phyloP scores from a whole-genome alignment of 495 filamentous ascomycete genomes.

The Tuber calosporum region DNA sequence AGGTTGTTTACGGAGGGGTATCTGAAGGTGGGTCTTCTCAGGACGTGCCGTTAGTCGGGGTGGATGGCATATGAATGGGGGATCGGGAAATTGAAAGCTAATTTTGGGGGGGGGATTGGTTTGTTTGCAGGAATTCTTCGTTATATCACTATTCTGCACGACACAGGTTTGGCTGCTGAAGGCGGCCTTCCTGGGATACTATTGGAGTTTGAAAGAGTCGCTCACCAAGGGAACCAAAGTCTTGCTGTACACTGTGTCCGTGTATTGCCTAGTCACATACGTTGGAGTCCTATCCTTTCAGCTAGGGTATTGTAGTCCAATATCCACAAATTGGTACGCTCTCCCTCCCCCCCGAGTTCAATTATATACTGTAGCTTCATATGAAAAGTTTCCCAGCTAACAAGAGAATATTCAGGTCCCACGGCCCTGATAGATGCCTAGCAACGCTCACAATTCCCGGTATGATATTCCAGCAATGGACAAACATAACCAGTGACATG shows the following conservation, averaged over 20 bases:
- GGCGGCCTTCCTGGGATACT: conserved; percentile 30
- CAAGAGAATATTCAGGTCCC: conserved; percentile 10
- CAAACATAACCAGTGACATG: conserved; percentile 31
- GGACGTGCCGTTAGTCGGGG: neutral
- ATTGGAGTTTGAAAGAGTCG: conserved; percentile 25
- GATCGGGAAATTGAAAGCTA: neutral
- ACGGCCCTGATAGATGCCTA: conserved; percentile 21
- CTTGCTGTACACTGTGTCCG: conserved; percentile 23
- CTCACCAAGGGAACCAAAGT: conserved; percentile 12
- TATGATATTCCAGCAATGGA: conserved; percentile 30
- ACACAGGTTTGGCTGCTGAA: conserved; percentile 33
- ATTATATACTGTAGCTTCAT: neutral
- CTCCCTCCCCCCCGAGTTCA: neutral
- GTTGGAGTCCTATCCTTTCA: conserved; percentile 23
- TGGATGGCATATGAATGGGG: neutral
- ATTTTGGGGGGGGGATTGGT: neutral
- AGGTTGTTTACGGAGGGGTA: conserved; percentile 21
- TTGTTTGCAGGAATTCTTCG: conserved; percentile 14
- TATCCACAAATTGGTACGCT: conserved; percentile 25
- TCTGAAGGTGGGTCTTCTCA: conserved; percentile 20
- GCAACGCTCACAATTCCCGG: conserved; percentile 26
- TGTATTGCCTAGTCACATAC: conserved; percentile 18
- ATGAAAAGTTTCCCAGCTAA: neutral
- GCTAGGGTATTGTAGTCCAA: conserved; percentile 17
- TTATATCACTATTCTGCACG: conserved; percentile 24